Conservation (phyloP, 805 yeast species). For the Saccharomycopsis schoenii region DNA sequence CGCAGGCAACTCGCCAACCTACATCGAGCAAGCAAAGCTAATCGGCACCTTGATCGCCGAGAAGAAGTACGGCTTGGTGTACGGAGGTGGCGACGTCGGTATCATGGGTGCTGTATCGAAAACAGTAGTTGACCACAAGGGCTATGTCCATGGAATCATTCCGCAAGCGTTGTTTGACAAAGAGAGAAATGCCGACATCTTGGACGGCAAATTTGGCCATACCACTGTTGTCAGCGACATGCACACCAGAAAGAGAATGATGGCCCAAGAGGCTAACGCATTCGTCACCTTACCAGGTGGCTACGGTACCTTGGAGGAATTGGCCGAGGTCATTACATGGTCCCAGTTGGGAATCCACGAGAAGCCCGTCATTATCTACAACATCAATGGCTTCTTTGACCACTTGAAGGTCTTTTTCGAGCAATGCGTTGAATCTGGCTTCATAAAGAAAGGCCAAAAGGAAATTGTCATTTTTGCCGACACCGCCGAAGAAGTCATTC, state of each 20-base stretch:
- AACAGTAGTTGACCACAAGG: slow-evolving; percentile 45
- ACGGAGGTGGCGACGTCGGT: slow-evolving; percentile 72
- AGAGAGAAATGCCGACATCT: slow-evolving; percentile 44
- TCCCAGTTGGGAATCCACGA: slow-evolving; percentile 77
- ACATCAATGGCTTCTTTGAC: slow-evolving; percentile 74
- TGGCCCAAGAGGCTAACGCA: slow-evolving; percentile 82
- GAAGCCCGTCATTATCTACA: slow-evolving; percentile 71
- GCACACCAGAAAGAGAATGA: slow-evolving; percentile 81
- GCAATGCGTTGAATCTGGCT: slow-evolving; percentile 52
- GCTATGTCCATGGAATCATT: slow-evolving; percentile 75
- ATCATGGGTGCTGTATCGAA: slow-evolving; percentile 71
- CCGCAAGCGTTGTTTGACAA: slow-evolving; percentile 74
- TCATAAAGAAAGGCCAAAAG: slow-evolving; percentile 58
- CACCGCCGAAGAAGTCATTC: slow-evolving; percentile 58
- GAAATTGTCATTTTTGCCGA: slow-evolving; percentile 59
- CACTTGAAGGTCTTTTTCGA: slow-evolving; percentile 51
- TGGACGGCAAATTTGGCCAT: slow-evolving; percentile 47
- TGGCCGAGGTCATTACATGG: slow-evolving; percentile 89
- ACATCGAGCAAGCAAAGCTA: slow-evolving; percentile 42
- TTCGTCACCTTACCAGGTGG: slow-evolving; percentile 91
- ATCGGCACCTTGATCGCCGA: slow-evolving; percentile 52
- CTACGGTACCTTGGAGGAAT: slow-evolving; percentile 80
- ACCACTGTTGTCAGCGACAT: slow-evolving; percentile 77
- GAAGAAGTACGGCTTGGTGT: slow-evolving; percentile 64
- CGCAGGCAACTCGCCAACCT: slow-evolving; percentile 46